Base-by-base conservation (phyloP, 495 filamentous ascomycete species). In the Recurvomyces mirabilis region DNA sequence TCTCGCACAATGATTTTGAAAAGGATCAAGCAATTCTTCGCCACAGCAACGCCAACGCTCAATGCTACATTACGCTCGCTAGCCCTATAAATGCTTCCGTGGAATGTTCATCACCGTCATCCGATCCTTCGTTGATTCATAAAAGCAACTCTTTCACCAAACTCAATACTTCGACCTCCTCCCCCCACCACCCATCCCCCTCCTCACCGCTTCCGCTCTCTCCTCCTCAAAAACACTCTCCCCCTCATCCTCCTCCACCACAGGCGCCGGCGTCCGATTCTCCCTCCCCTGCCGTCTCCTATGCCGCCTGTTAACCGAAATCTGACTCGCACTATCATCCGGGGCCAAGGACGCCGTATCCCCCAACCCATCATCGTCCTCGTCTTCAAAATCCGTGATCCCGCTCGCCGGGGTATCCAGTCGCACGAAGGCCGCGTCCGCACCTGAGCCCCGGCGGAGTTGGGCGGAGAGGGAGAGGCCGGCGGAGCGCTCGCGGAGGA, bases 251-350 rank as follows among this genome's bases (percentile, higher is more conserved):
- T 91, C 85, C 61, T 94, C 87, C 61, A 86, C 84, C 7, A 93
- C 85, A 0, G 78, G 75, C 14, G 85, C 87, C 0, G 87, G 86
- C 2, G 87, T 93, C 10, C 55, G 7, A 18, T 85, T 69, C 64
- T 88, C 84, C 41, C 71, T 73, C 42, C 82, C 69, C 47, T 77
- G 62, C 67, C 84, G 84, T 4, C 77, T 80, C 55, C 83, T 66
- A 39, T 84, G 70, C 22, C 77, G 68, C 42, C 84, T 69, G 44
- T 76, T 81, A 30, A 77, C 83, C 52, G 77, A 81, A 41, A 95
- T 84, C 53, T 95, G 94, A 61, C 87, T 94, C 12, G 91, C 91
- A 14, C 69, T 74, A 56, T 79, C 75, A 56, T 79, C 77, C 0
- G 76, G 76, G 19, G 75, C 78, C n/a, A 93, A 63, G 45, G 85